A percentile compares a stretch with the other conserved stretches of the same genome.
Conservation (phyloP, 352 stramenopile genomes). For the Phytophthora multivora region DNA sequence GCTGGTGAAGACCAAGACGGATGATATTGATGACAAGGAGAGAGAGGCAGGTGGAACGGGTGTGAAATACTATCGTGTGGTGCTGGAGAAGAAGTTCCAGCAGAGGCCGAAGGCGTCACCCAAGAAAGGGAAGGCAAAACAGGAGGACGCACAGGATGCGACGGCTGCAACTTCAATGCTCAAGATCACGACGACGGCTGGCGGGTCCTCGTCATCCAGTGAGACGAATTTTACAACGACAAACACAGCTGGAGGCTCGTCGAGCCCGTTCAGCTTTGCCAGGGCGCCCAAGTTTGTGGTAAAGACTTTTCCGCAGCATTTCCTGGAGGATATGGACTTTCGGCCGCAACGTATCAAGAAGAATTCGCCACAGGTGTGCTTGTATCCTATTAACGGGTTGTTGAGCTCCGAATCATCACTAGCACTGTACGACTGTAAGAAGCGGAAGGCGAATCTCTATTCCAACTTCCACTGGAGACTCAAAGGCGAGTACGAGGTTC, state of each 20-base stretch:
- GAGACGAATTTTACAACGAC: slow-evolving; percentile 43
- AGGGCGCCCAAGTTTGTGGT: slow-evolving; percentile 57
- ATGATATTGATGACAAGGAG: slow-evolving; percentile 40
- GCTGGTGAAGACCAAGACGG: slow-evolving; percentile 67
- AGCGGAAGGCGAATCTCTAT: slow-evolving; percentile 60
- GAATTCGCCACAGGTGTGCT: slow-evolving; percentile 55
- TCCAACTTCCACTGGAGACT: slow-evolving; percentile 85
- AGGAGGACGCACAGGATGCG: slow-evolving; percentile 12
- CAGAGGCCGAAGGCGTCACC: slow-evolving; percentile 23
- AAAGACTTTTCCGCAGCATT: slow-evolving; percentile 87
- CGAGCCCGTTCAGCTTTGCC: slow-evolving; percentile 19
- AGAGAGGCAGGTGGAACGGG: slow-evolving; percentile 26
- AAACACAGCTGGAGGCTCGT: slow-evolving; percentile 15
- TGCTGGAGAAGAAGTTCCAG: slow-evolving; percentile 82
- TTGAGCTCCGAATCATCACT: slow-evolving; percentile 74
- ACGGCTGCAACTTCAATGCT: slow-evolving; percentile 6
- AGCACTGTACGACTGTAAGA: slow-evolving; percentile 67
- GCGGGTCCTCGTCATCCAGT: slow-evolving; percentile 28
- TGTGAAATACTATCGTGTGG: slow-evolving; percentile 77
- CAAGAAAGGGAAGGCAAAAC: slow-evolving; percentile 19
- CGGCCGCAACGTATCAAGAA: slow-evolving; percentile 87
- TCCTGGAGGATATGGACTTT: slow-evolving; percentile 86
- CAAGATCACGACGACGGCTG: slow-evolving; percentile 30
- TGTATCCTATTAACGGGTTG: slow-evolving; percentile 80
- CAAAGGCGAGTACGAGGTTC: slow-evolving; percentile 71